Evolutionary conservation across 2,329 filamentous ascomycete species (phyloP).

Genomic region (Neoascochyta sp.): DNA sequence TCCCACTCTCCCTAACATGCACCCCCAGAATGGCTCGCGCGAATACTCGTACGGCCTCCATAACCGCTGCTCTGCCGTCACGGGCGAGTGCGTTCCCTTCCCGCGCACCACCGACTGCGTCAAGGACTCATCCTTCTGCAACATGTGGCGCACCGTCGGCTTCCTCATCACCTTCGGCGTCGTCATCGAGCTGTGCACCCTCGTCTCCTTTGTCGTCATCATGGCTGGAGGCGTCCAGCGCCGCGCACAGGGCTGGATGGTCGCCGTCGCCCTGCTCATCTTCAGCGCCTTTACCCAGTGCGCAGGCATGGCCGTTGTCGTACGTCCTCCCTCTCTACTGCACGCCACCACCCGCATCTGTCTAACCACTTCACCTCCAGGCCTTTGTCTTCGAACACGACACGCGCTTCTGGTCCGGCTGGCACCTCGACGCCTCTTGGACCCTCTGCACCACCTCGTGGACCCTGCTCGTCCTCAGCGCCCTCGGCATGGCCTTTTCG

Average conservation of each 20-base stretch:
- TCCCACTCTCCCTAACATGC: slow-evolving; percentile 6
- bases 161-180: slow-evolving; percentile 84
- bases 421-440: slow-evolving; percentile 76
- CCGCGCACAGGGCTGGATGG: slow-evolving; percentile 77
- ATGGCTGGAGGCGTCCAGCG: slow-evolving; percentile 74
- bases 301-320: slow-evolving; percentile 76
- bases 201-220: slow-evolving; percentile 77
- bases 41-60: slow-evolving; percentile 68
- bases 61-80: slow-evolving; percentile 69
- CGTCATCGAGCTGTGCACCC: slow-evolving; percentile 73
- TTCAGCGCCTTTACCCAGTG: slow-evolving; percentile 67
- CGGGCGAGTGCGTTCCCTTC: slow-evolving; percentile 61
- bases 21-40: slow-evolving; percentile 31
- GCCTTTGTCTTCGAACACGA: slow-evolving; percentile 81
- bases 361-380: too few relatives aligned
- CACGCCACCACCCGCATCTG: slow-evolving; percentile 1
- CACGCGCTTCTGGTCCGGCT: slow-evolving; percentile 77
- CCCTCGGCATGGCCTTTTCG: slow-evolving; percentile 59
- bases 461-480: slow-evolving; percentile 52
- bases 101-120: slow-evolving; percentile 65
- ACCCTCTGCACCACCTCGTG: slow-evolving; percentile 63
- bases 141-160: slow-evolving; percentile 82
- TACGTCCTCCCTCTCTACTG: slow-evolving; percentile 45
- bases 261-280: slow-evolving; percentile 63
- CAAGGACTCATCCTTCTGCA: slow-evolving; percentile 73